Base-by-base conservation (phyloP, 2,329 filamentous ascomycete species). In the Pochonia chlamydosporia region DNA sequence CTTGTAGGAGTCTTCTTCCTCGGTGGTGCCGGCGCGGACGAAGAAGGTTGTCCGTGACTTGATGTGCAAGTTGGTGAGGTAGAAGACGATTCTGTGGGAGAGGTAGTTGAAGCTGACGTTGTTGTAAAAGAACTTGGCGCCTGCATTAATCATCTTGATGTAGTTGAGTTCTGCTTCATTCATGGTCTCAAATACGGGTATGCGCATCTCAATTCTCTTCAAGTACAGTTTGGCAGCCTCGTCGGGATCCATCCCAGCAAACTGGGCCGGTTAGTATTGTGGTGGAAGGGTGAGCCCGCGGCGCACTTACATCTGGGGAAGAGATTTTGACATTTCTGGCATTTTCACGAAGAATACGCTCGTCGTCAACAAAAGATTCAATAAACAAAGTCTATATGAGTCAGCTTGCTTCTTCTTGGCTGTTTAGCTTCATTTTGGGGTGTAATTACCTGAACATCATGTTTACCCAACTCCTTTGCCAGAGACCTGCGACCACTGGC, bases 71-170 rank as follows among this genome's bases (percentile, higher is more conserved):
- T 99, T 99, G 61, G 96, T 88, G 40, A 99, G 81, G 66, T 97
- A 99, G 69, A 99, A 99, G 47, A 99, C 92, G 55, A 99, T 99
- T 51, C 93, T 84, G 64, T 99, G 91, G 1, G 91, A 95, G 26
- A 99, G 78, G 62, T 99, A 99, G 58, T 91, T 92, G 66, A 99
- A 97, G 61, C 86, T 91, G 63, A 93, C 88, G 56, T 97, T 96
- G 71, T 99, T 99, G 68, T 97, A 92, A 58, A 92, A 86, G 61
- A 99, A 86, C 56, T 89, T 84, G 61, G 92, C 83, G 39, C 93
- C 93, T 7, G 93, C 93, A 57, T 99, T 99, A 64, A 97, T 95
- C 92, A 99, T 96, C 73, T 96, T 96, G 71, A 99, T 92, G 70
- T 92, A 99, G 64, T 97, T 96, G 53, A 99, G 77, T 55, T 97